Conservation (phyloP, 352 stramenopile genomes). For the Phytophthora tubulina region DNA sequence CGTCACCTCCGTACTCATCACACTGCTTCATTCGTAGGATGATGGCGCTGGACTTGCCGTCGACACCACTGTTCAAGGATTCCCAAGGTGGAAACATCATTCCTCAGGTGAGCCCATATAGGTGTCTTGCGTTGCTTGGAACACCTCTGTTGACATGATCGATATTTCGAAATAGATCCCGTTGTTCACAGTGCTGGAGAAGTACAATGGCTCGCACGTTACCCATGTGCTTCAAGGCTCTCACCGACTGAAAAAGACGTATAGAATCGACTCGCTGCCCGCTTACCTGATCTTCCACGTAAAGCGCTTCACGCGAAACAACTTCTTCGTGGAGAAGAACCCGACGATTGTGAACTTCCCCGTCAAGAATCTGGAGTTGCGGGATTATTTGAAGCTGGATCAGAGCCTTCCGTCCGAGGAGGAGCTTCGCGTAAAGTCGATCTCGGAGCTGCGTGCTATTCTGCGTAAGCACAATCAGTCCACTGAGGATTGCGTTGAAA, state of each 20-base stretch:
- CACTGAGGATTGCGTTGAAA: slow-evolving; percentile 81
- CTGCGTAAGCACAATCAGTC: slow-evolving; percentile 65
- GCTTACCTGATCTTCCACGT: slow-evolving; percentile 98
- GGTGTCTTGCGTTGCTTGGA: background rate
- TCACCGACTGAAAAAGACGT: slow-evolving; percentile 91
- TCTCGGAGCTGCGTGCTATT: slow-evolving; percentile 68
- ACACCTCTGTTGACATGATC: background rate
- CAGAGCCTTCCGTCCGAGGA: slow-evolving; percentile 58
- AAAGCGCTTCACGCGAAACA: slow-evolving; percentile 98
- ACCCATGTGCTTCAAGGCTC: slow-evolving; percentile 85
- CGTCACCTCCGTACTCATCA: background rate
- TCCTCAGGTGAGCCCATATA: slow-evolving; percentile 73
- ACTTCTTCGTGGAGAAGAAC: slow-evolving; percentile 99
- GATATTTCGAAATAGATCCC: slow-evolving; percentile 81
- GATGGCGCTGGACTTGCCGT: slow-evolving; percentile 97
- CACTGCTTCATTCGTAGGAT: slow-evolving; percentile 71
- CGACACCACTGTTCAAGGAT: slow-evolving; percentile 99
- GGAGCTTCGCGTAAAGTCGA: slow-evolving; percentile 64
- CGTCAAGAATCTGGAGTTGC: slow-evolving; percentile 98
- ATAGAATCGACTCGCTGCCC: slow-evolving; percentile 94
- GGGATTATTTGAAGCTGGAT: slow-evolving; percentile 85
- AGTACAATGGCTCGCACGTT: slow-evolving; percentile 95
- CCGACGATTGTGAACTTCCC: slow-evolving; percentile 99
- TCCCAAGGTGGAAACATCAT: slow-evolving; percentile 97
- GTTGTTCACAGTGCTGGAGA: slow-evolving; percentile 96